Evolutionary conservation across 2,329 filamentous ascomycete species (phyloP).

Genomic region (Pezicula neosporulosa): DNA sequence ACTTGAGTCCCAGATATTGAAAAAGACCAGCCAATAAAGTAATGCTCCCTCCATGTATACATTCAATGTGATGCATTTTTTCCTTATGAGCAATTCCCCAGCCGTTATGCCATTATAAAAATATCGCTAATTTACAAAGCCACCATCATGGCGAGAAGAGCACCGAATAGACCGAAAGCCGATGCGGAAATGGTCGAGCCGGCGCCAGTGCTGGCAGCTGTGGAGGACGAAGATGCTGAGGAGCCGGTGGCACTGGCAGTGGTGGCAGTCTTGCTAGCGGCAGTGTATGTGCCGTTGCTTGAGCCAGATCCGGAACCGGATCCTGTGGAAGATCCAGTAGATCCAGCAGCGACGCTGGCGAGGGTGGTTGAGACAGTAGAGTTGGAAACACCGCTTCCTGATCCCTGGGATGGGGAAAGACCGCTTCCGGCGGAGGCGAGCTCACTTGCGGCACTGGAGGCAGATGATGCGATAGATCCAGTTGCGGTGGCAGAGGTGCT

Average conservation of each 20-base stretch:
- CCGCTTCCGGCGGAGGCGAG: conserved; percentile 12
- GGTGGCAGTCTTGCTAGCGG: background rate
- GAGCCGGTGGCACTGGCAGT: background rate
- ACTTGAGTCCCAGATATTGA: too few species aligned
- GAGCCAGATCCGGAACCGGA: conserved; percentile 1
- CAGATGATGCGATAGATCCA: background rate
- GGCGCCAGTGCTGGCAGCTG: background rate
- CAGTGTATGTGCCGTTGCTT: conserved; percentile 5
- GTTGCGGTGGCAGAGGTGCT: conserved; percentile 6
- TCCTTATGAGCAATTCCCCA: background rate
- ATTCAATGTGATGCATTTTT: too few species aligned
- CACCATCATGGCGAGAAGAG: conserved; percentile 14
- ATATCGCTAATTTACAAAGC: conserved; percentile 19
- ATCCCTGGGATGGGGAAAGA: conserved; percentile 16
- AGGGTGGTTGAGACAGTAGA: conserved; percentile 5
- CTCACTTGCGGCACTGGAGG: conserved; percentile 5
- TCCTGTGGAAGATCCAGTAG: background rate
- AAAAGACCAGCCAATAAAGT: too few species aligned
- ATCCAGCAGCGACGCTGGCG: background rate
- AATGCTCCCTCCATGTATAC: too few species aligned
- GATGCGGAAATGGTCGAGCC: conserved; percentile 15
- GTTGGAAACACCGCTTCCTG: conserved; percentile 4
- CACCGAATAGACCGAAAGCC: conserved; percentile 14
- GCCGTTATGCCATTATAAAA: conserved; percentile 1
- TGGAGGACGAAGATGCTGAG: background rate